A percentile compares a stretch with the other conserved stretches of the same genome.
These are phyloP conservation scores for Fusarium brachygibbosum DNA, from an alignment of 2,329 filamentous ascomycete species.

Conservation along the genomic window DNA sequence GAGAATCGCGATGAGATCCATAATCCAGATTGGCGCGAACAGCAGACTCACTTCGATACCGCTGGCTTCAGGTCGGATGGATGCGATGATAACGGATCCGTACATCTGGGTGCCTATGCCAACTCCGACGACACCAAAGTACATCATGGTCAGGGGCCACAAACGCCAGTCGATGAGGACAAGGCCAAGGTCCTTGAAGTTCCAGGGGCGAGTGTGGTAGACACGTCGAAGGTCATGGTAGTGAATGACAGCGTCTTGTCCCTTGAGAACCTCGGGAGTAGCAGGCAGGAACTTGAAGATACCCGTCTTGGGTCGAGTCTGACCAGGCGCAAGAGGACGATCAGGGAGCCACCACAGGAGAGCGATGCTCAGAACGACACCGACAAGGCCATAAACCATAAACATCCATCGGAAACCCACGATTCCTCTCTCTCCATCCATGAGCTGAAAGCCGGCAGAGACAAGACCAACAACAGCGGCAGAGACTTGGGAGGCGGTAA, in stretches of 20 bases:
- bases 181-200: conserved; percentile 73
- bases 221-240: conserved; percentile 86
- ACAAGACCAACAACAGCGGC: conserved; percentile 91
- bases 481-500: conserved; percentile 88
- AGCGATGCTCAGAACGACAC: conserved; percentile 76
- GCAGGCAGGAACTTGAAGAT: conserved; percentile 76
- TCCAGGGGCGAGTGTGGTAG: conserved; percentile 83
- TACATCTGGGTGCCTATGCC: conserved; percentile 92
- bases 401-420: conserved; percentile 96
- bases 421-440: conserved; percentile 82
- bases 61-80: conserved; percentile 80
- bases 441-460: conserved; percentile 90
- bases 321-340: conserved; percentile 80
- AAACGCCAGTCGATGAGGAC: conserved; percentile 89
- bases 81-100: conserved; percentile 85
- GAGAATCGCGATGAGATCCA: conserved; percentile 90
- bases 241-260: conserved; percentile 83
- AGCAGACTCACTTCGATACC: conserved; percentile 83
- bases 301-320: conserved; percentile 64
- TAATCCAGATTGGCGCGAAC: conserved; percentile 93
- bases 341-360: conserved; percentile 94
- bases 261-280: conserved; percentile 77
- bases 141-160: conserved; percentile 90
- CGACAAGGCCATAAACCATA: conserved; percentile 84
- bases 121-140: conserved; percentile 93